Evolutionary conservation across 805 yeast genomes (phyloP), one percentile per base, ranked within the genome.

Genomic region (Candida quercuum): DNA sequence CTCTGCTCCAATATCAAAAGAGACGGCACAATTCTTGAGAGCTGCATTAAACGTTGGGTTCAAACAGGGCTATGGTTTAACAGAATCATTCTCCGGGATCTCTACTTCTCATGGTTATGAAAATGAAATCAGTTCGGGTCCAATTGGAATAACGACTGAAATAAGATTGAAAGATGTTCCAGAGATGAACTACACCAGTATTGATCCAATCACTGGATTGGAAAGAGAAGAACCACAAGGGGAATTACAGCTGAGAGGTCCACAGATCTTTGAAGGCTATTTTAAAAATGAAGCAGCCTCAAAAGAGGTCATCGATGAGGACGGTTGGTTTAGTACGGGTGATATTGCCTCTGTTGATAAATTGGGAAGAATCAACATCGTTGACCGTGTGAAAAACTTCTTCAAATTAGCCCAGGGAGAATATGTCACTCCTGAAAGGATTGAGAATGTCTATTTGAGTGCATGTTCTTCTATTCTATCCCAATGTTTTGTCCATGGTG

Each of bases 381-480:
- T 74, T 48, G 80, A 74, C 50, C 61, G 80, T 39, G 75, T 72
- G 26, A 74, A 74, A 63, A 74, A 74, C 49, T 73, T 74, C 59
- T 74, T 73, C 63, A 74, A 74, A 61, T 59, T 71, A 32, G 61
- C 72, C 2, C 76, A 70, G 51, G 76, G 75, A 31, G 76, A 70
- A 58, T 79, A 78, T 52, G 70, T 79, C 29, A 73, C 82, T 4
- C 85, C 85, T n/a, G 86, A 79, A 52, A 72, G 69, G 54, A 71
- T 79, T 44, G 86, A 79, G 49, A 76, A 74, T 51, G 59, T 60
- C 15, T 77, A 78, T 52, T 56, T 74, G 27, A 59, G 76, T 2
- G 51, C 57, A 10, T 54, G 56, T 11, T 61, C 65, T 44, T 62
- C 74, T 4, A 42, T 60, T 28, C 44, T 70, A 20, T 48, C 67